Conservation (phyloP, 257 asterid species). For the Cruciata laevipes region DNA sequence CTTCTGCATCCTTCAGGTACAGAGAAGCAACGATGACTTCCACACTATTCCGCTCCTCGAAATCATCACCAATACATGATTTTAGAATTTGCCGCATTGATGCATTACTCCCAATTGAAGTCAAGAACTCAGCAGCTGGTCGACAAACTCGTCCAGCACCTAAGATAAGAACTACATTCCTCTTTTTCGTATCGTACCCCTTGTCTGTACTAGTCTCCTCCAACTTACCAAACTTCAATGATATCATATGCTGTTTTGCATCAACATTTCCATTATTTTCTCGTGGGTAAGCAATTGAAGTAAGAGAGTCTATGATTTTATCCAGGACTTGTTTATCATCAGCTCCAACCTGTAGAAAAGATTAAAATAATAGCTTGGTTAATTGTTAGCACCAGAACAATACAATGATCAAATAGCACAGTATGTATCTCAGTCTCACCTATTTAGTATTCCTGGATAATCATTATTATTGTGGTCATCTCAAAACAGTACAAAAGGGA, state of each 20-base stretch:
- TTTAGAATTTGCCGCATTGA: conserved; percentile 35
- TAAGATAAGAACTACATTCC: conserved; percentile 57
- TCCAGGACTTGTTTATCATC: conserved; percentile 60
- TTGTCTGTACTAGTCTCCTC: conserved; percentile 27
- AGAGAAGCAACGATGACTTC: conserved; percentile 81
- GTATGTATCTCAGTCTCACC: background rate
- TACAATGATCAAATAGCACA: background rate
- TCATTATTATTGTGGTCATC: background rate
- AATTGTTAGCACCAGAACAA: background rate
- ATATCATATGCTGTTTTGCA: conserved; percentile 31
- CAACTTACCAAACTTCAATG: conserved; percentile 53
- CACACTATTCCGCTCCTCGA: conserved; percentile 43
- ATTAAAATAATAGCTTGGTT: conserved; percentile 3
- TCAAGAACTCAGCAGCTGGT: conserved; percentile 84
- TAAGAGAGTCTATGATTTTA: conserved; percentile 64
- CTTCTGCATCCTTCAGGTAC: conserved; percentile 83
- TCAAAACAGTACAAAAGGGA: background rate
- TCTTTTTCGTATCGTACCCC: conserved; percentile 33
- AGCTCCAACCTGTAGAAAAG: conserved; percentile 68
- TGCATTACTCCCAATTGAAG: conserved; percentile 47
- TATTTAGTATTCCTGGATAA: background rate
- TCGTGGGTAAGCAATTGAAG: conserved; percentile 56
- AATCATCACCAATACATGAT: conserved; percentile 31
- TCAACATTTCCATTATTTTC: conserved; percentile 26
- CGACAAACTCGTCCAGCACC: conserved; percentile 99